phyloP scores from a whole-genome alignment of 1,284 basidiomycete genomes.

The Boletellus deceptivus region DNA sequence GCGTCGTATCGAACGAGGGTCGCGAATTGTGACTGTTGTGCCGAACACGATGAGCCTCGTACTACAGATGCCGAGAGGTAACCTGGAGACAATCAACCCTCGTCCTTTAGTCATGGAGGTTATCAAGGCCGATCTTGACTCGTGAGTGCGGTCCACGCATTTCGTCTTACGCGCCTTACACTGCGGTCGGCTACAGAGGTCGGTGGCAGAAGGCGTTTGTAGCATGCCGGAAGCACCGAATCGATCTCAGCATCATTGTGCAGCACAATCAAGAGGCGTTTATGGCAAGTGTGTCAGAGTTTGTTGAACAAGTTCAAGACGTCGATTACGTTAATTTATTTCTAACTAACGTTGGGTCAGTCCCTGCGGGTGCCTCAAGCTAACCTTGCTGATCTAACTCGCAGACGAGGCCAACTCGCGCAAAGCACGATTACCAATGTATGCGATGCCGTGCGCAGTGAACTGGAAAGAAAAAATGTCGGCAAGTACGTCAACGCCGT shows the following conservation, averaged over 20 bases:
- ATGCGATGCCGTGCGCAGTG: conserved; percentile 76
- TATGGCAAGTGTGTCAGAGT: conserved; percentile 56
- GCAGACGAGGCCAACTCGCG: conserved; percentile 53
- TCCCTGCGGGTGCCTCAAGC: conserved; percentile 9
- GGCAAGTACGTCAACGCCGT: conserved; percentile 88
- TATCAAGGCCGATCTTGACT: conserved; percentile 69
- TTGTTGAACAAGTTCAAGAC: conserved; percentile 85
- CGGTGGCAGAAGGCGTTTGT: conserved; percentile 86
- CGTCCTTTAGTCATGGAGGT: conserved; percentile 88
- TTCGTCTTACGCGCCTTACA: background rate
- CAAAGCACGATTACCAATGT: conserved; percentile 64
- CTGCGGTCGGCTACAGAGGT: conserved; percentile 39
- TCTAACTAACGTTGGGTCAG: conserved; percentile 80
- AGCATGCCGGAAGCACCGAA: conserved; percentile 88
- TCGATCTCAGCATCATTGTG: conserved; percentile 88
- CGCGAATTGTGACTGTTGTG: conserved; percentile 81
- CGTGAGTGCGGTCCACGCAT: conserved; percentile 46
- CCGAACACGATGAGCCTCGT: conserved; percentile 88
- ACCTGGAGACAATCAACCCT: conserved; percentile 94
- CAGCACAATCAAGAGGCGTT: conserved; percentile 78
- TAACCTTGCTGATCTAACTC: conserved; percentile 1
- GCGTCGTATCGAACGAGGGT: conserved; percentile 83
- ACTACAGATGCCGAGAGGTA: conserved; percentile 97
- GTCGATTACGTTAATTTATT: conserved; percentile 95
- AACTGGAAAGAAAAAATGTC: conserved; percentile 72